These are phyloP conservation scores for Canariomyces notabilis DNA, from an alignment of 2,329 filamentous ascomycete genomes.

Conservation along the genomic window DNA sequence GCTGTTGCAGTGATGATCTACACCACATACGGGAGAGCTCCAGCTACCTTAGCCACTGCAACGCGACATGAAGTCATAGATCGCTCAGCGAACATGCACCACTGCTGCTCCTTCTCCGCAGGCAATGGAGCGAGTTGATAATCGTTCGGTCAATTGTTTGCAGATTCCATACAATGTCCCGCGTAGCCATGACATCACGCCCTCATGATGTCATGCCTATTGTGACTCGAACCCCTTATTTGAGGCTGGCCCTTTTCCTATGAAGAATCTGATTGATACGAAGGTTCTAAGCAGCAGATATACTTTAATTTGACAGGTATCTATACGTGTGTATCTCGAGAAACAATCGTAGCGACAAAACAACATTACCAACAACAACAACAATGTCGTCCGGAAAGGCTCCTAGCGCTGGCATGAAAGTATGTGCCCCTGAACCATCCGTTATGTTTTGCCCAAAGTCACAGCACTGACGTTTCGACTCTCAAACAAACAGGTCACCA, in stretches of 20 bases:
- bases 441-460: not conserved
- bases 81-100: not conserved
- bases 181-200: slow-evolving; percentile 15
- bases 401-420: slow-evolving; percentile 18
- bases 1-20: no score
- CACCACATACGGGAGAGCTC: no score
- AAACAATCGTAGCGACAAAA: not conserved
- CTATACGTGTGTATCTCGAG: no score
- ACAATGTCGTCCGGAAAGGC: slow-evolving; percentile 14
- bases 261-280: no score
- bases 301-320: no score
- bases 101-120: no score
- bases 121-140: not conserved
- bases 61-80: slow-evolving; percentile 11
- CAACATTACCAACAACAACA: not conserved
- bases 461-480: not conserved
- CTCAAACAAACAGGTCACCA: slow-evolving; percentile 39
- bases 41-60: no score
- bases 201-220: slow-evolving; percentile 17
- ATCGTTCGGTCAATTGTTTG: not conserved
- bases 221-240: not conserved
- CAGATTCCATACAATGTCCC: not conserved
- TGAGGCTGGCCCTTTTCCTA: no score
- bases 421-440: slow-evolving; percentile 2
- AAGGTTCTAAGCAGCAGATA: no score